Evolutionary conservation across 2,329 filamentous ascomycete genomes (phyloP), one percentile per base, ranked within the genome.

Genomic region (Calonectria pteridis): DNA sequence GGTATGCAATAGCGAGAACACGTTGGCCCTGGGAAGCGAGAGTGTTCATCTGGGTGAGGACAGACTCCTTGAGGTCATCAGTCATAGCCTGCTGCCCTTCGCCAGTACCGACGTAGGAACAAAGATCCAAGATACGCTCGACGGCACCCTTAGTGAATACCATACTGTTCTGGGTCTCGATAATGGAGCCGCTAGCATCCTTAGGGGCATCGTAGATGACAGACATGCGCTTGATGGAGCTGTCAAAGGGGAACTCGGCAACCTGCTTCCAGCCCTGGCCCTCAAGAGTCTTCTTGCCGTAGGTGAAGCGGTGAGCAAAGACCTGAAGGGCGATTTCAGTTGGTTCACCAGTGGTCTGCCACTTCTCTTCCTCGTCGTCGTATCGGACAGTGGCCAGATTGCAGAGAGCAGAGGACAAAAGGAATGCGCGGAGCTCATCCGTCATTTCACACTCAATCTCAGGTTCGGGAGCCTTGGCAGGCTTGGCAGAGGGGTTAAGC

Each of bases 291-390:
- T 89, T 90, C 82, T 91, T 91, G 50, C 90, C 89, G 29, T 86
- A 86, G 58, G 88, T 86, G 81, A 95, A 94, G 49, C 94, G 91
- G 77, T 92, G 90, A 2, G 93, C 90, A 77, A 95, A 94, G 10
- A 95, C 92, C 77, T 95, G 93, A 7, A 95, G 89, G 1, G 94
- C 93, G 77, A 95, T 93, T 80, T 95, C 94, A 1, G 94, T 95
- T 0, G 93, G 92, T 79, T 94, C 92, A 16, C 93, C 93, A 16
- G 91, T 91, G 1, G 92, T 91, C 78, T 91, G 89, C 93, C 93
- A 94, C 74, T 86, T 86, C 33, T 86, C 84, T 33, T 89, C 86
- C n/a, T 88, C 86, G 0, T 90, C 85, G 58, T 90, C 89, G 69
- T 86, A 88, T 53, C 89, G 86, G 14, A 91, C 89, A 1, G 89